Percentiles rank a stretch among this genome's conserved stretches.
Conservation (phyloP, 1,139 yeast species). For the Hyphopichia burtonii region DNA sequence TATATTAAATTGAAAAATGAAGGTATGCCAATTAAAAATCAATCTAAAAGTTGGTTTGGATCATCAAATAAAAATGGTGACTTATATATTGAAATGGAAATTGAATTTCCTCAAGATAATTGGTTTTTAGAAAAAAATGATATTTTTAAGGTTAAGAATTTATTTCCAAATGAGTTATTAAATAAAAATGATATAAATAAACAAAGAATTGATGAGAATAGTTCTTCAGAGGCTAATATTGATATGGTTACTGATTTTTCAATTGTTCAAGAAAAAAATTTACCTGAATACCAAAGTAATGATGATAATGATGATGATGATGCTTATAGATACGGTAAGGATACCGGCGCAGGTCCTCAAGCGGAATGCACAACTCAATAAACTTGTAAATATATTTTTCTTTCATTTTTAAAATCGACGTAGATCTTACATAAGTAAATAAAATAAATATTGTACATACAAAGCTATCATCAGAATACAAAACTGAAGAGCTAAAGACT, state of each 20-base stretch:
- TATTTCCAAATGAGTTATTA: slow-evolving; percentile 48
- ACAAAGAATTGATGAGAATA: slow-evolving; percentile 24
- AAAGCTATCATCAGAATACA: no score
- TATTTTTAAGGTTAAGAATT: slow-evolving; percentile 47
- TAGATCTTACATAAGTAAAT: slow-evolving; percentile 5
- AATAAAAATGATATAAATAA: slow-evolving; percentile 20
- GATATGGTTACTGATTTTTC: slow-evolving; percentile 44
- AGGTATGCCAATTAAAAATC: slow-evolving; percentile 74
- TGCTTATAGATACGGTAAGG: slow-evolving; percentile 7
- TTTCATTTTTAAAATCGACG: no score
- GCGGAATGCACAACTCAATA: slow-evolving; percentile 47
- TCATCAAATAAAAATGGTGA: slow-evolving; percentile 55
- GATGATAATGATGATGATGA: slow-evolving; percentile 10
- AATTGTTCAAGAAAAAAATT: slow-evolving; percentile 24
- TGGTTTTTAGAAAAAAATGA: slow-evolving; percentile 76
- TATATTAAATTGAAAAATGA: slow-evolving; percentile 65
- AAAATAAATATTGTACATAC: neutral
- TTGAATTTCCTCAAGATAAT: slow-evolving; percentile 81
- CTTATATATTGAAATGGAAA: slow-evolving; percentile 64
- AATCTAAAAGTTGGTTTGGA: slow-evolving; percentile 35
- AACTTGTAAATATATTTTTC: slow-evolving; percentile 1
- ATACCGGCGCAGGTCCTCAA: slow-evolving; percentile 18
- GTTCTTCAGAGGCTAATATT: slow-evolving; percentile 36
- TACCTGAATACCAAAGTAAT: slow-evolving; percentile 36
- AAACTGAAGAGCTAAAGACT: no score